phyloP scores from a whole-genome alignment of 2,329 filamentous ascomycete genomes.

The Neophaeococcomyces mojaviensis region DNA sequence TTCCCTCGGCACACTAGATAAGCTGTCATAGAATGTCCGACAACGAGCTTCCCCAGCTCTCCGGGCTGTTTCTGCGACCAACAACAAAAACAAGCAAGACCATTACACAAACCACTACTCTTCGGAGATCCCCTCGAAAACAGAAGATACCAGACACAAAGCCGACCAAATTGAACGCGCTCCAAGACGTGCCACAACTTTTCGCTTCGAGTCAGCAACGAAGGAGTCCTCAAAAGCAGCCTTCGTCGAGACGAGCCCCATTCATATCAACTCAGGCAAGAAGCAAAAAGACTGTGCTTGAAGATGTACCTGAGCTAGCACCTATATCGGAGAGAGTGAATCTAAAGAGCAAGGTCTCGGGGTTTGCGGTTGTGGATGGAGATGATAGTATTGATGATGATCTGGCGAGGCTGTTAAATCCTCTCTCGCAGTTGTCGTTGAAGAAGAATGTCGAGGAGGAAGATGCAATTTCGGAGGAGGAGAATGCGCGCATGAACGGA shows the following conservation, averaged over 20 bases:
- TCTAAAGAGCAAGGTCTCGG: not conserved
- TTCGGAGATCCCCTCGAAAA: slow-evolving; percentile 20
- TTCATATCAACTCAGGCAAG: not conserved
- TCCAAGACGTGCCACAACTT: not conserved
- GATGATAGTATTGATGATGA: slow-evolving; percentile 1
- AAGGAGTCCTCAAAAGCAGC: not conserved
- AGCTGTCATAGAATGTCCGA: slow-evolving; percentile 10
- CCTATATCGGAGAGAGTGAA: not conserved
- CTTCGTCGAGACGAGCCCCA: not conserved
- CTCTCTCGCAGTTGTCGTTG: not conserved
- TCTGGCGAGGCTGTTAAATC: not conserved
- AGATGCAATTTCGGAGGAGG: not conserved
- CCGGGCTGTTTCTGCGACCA: slow-evolving; percentile 14
- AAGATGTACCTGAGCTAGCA: not conserved
- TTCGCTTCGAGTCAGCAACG: slow-evolving; percentile 3
- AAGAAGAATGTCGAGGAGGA: not conserved
- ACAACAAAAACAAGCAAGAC: slow-evolving; percentile 14
- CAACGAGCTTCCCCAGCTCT: slow-evolving; percentile 21
- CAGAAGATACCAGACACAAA: slow-evolving; percentile 1
- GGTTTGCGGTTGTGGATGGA: not conserved
- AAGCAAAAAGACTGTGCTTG: not conserved
- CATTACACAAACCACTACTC: not conserved
- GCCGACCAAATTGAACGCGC: not conserved
- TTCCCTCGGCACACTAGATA: not conserved
- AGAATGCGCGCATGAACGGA: not conserved